These are phyloP conservation scores for Saxispiralis lemnorum DNA, from an alignment of 495 filamentous ascomycete species.

Conservation along the genomic window DNA sequence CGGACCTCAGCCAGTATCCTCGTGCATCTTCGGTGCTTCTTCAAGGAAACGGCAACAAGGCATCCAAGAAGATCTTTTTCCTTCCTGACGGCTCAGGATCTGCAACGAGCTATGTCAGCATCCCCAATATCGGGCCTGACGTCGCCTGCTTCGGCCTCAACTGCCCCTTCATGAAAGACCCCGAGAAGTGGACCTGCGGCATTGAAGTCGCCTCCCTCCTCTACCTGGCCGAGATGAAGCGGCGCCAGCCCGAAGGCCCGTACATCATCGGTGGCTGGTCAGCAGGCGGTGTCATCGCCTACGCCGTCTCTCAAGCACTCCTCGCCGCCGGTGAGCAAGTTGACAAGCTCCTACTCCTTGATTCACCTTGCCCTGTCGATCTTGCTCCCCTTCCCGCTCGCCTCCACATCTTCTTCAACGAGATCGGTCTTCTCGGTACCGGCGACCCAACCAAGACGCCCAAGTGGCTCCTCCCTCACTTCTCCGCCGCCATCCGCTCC, in stretches of 20 bases:
- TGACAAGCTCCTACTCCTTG: constrained; percentile 60
- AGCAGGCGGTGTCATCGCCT: constrained; percentile 76
- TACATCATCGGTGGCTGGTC: constrained; percentile 62
- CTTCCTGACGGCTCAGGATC: constrained; percentile 65
- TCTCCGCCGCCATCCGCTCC: constrained; percentile 55
- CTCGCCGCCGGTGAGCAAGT: constrained; percentile 50
- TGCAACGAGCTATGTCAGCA: constrained; percentile 43
- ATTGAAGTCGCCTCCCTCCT: constrained; percentile 38
- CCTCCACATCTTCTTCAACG: constrained; percentile 62
- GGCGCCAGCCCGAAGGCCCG: constrained; percentile 57
- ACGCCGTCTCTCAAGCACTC: constrained; percentile 60
- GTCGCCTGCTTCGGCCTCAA: constrained; percentile 44
- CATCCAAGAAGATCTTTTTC: constrained; percentile 49
- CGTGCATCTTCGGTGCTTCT: constrained; percentile 37
- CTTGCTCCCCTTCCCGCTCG: constrained; percentile 61
- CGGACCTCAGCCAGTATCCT: constrained; percentile 24
- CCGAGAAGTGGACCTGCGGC: constrained; percentile 36
- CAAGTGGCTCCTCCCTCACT: constrained; percentile 74
- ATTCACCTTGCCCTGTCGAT: constrained; percentile 61
- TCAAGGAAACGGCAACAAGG: constrained; percentile 34
- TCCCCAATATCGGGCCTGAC: constrained; percentile 36
- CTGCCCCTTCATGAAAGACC: constrained; percentile 49
- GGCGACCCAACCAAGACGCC: constrained; percentile 42
- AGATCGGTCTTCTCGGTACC: constrained; percentile 64
- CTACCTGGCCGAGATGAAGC: constrained; percentile 49